Evolutionary conservation across 441 rosid genomes (phyloP), one percentile per base, ranked within the genome.

Genomic region (Lagerstroemia fauriei): DNA sequence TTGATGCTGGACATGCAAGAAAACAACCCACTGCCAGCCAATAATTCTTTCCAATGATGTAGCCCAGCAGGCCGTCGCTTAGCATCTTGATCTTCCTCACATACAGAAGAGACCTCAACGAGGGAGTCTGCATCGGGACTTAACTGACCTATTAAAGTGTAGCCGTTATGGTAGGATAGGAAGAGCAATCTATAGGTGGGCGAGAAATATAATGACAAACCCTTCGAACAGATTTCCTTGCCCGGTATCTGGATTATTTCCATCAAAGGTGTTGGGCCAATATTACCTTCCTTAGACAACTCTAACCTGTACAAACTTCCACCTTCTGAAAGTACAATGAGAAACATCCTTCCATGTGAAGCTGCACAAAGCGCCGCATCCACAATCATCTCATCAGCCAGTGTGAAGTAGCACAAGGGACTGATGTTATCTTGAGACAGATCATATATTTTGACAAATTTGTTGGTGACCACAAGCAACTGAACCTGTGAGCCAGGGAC

Each of bases 401-500:
- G 83, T 31, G 99, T 96, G 89, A 95, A 90, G 89, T 95, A 96
- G 89, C 96, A 96, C 89, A 94, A 78, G 74, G 99, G 99, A 88
- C 99, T 94, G 83, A 97, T 94, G 85, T 91, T 95, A 87, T 97
- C 99, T 91, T 93, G 98, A 75, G 99, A 95, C 41, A 97, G 93
- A 88, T 96, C 99, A 87, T 95, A 96, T 82, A 97, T 95, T 90
- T 97, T 97, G 86, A 95, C 97, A 82, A 97, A 96, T 87, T 91
- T 91, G 89, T 95, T 95, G 78, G 99, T 92, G 82, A 94, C 97
- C 82, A 95, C 97, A 94, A 96, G 91, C 85, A 97, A 89, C 85
- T 93, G 98, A 90, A 96, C 99, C 86, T 93, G 99, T 86, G 99
- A 97, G 86, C 96, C 98, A 73, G 98, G 95, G 87, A 97, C 98